Evolutionary conservation across 2,329 filamentous ascomycete species (phyloP).

Genomic region (Exophiala sideris): DNA sequence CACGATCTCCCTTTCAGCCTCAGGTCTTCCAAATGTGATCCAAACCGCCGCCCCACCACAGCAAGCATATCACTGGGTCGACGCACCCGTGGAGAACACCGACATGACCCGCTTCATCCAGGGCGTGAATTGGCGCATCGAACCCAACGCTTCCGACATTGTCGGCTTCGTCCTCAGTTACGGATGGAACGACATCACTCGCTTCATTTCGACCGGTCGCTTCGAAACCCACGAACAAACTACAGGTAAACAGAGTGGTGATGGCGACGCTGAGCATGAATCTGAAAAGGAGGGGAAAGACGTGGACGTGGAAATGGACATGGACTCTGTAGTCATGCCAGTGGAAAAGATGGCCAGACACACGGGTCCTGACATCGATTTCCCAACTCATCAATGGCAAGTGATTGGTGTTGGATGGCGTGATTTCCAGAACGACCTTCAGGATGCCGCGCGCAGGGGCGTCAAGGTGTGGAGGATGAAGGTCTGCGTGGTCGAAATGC

Average conservation of each 20-base stretch:
- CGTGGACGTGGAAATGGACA: not conserved
- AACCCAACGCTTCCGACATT: constrained; percentile 1
- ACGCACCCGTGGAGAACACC: constrained; percentile 11
- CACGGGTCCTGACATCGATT: not conserved
- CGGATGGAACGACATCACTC: constrained; percentile 23
- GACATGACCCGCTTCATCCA: constrained; percentile 11
- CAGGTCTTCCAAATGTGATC: not conserved
- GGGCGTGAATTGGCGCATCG: constrained; percentile 14
- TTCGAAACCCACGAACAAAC: not conserved
- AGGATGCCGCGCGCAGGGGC: constrained; percentile 11
- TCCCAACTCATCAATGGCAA: constrained; percentile 6
- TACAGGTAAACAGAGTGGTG: not conserved
- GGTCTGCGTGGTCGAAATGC: constrained; percentile 14
- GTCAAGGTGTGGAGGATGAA: constrained; percentile 25
- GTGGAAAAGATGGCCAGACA: not conserved
- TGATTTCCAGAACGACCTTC: constrained; percentile 19
- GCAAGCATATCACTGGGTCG: constrained; percentile 20
- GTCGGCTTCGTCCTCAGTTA: constrained; percentile 21
- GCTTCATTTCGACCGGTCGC: constrained; percentile 16
- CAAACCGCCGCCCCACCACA: not conserved
- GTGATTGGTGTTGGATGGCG: constrained; percentile 16
- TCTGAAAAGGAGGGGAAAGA: not conserved
- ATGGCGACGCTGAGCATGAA: not conserved
- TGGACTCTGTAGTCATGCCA: not conserved
- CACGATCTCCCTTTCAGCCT: not conserved